These are phyloP conservation scores for Sequoia sempervirens DNA, from an alignment of 75 land plant genomes.

Conservation along the genomic window DNA sequence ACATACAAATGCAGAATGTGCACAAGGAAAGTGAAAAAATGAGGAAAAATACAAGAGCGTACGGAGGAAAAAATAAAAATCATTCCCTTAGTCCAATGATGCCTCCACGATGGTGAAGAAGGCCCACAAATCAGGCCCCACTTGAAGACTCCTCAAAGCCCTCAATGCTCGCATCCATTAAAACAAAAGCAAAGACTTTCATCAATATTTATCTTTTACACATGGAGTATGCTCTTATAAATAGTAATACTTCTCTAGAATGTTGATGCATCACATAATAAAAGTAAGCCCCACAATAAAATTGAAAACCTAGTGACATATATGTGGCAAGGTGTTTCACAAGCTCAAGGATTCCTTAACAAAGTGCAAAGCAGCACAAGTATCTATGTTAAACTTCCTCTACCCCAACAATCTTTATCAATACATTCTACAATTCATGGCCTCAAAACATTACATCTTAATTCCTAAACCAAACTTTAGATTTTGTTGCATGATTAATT, in stretches of 20 bases:
- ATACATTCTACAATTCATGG: not conserved
- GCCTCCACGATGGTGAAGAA: too few relatives aligned
- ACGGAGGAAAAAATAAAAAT: too few relatives aligned
- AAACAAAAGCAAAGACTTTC: too few relatives aligned
- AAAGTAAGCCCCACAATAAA: not conserved
- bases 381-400: not conserved
- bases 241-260: not conserved
- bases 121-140: too few relatives aligned
- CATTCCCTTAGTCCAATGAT: too few relatives aligned
- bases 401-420: not conserved
- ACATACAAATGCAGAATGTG: too few relatives aligned
- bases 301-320: not conserved
- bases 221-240: too few relatives aligned
- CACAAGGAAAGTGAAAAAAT: too few relatives aligned
- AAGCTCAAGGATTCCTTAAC: not conserved
- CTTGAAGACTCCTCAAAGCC: too few relatives aligned
- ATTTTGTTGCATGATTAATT: not conserved
- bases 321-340: not conserved
- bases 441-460: not conserved
- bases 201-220: too few relatives aligned
- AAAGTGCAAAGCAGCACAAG: not conserved
- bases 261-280: not conserved
- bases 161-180: too few relatives aligned
- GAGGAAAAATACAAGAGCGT: too few relatives aligned
- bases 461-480: not conserved